Base-by-base conservation (phyloP, 83 land plant genomes). In the Picea abies region DNA sequence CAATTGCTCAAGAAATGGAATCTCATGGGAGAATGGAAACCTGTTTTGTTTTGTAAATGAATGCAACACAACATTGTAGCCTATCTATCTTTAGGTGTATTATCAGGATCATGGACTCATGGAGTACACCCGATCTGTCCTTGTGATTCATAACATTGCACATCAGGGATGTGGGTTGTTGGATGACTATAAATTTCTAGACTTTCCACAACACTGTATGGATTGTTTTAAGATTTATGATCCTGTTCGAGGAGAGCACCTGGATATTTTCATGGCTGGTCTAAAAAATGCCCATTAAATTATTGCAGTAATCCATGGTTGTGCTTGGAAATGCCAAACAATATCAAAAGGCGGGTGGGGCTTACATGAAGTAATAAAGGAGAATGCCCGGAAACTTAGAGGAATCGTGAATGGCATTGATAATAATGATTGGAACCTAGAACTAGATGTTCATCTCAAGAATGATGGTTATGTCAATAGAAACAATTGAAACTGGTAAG, bases 401-500 rank as follows among this genome's bases (percentile, higher is more conserved):
- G 99, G 99, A 10, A 97, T 97, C 22, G 97, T 97, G 61, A 97
- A 97, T 86, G 99, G 98, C 4, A 95, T 97, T 78, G 99, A 97
- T 95, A 88, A 88, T n/a, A 83, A 83, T 14, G 98, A 94, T 20
- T 97, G 99, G 98, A 93, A 82, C 70, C 99, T 98, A 60, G 83
- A 89, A 68, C 23, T 82, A 10, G 98, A 97, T 80, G 76, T 85
- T n/a, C 87, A 87, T 76, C 88, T 97, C 0, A 84, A 86, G 60
- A 84, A 88, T 37, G 99, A 95, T 85, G 99, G 96, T 35, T 97
- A 95, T 85, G 80, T 81, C 20, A 95, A 97, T 88, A 1, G 92
- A 92, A 25, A 92, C 91, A 25, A 80, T 97, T 23, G 84, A 91
- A 29, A 86, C 86, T 29, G 98, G 97, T 10, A 97, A 97, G 82